phyloP scores from a whole-genome alignment of 176 grass and related monocot species.

The Triticum dicoccoides region DNA sequence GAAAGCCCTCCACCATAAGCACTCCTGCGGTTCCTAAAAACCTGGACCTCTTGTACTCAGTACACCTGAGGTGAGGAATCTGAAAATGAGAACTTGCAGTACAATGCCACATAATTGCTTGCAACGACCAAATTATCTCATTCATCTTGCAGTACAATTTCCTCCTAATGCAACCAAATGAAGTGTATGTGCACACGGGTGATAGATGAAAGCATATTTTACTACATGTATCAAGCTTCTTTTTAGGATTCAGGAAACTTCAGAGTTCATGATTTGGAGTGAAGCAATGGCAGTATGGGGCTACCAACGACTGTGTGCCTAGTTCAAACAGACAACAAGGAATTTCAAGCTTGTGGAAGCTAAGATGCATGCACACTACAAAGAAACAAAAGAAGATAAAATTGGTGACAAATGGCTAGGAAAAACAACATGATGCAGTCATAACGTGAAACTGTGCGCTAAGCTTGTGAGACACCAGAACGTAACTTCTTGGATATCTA shows the following conservation, averaged over 20 bases:
- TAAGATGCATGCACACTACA: not conserved
- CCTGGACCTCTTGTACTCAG: not conserved
- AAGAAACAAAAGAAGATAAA: not conserved
- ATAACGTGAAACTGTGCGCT: not conserved
- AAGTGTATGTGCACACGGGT: not conserved
- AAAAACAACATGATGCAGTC: not conserved
- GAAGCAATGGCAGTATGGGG: not conserved
- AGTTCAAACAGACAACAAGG: not conserved
- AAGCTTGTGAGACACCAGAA: not conserved
- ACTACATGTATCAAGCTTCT: not conserved
- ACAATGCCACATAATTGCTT: not conserved
- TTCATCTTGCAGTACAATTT: not conserved
- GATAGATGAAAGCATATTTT: not conserved
- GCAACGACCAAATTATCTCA: not conserved
- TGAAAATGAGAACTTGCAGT: not conserved
- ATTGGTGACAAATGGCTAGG: not conserved
- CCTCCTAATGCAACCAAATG: not conserved
- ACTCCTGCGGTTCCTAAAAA: not conserved
- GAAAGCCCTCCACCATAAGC: not conserved
- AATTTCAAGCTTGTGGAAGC: not conserved
- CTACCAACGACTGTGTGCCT: not conserved
- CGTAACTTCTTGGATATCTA: not conserved
- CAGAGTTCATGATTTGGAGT: not conserved
- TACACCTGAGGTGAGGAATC: not conserved
- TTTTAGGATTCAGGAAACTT: not conserved